Evolutionary conservation across 2,329 filamentous ascomycete species (phyloP), one percentile per base, ranked within the genome.

Genomic region (Venturiaceae sp.): DNA sequence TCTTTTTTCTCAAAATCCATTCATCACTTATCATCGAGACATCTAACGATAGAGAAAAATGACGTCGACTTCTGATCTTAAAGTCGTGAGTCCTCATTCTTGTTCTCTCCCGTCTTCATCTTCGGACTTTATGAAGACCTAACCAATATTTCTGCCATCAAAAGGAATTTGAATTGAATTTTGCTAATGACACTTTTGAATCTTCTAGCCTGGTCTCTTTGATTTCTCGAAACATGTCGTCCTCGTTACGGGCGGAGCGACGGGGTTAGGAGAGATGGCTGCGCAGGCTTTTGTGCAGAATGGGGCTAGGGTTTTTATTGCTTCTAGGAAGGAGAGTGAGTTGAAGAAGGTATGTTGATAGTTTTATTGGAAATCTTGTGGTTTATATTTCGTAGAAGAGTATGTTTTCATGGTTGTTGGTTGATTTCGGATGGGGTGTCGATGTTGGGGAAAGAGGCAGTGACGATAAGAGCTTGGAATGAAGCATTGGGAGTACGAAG

Each of bases 251-350:
- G 77, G 77, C 60, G 77, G 77, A 58, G 77, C 77, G 9, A 78
- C 77, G 58, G 77, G 77, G 3, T 73, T 80, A 53, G 77, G 77
- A 57, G 78, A 80, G 63, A 80, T 80, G 78, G 79, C 79, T 52
- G 79, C 78, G 1, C 77, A 80, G 65, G 77, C 76, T 11, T 80
- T 77, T 61, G 72, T 80, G 23, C 71, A 77, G 58, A 80, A 80
- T 61, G 78, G 78, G 28, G 77, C 78, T 5, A 76, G 69, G 13
- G 78, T 81, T 54, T 75, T 80, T 66, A 80, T 81, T 61, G 78
- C 78, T n/a, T 77, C 74, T 9, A 75, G 78, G 53, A 80, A 81
- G 66, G 75, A 76, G 59, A 71, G 74, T 60, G 77, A 80, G 36
- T 75, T 79, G 58, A 74, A 78, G 34, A 66, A 60, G 59, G 59